Evolutionary conservation across 352 stramenopile species (phyloP).

Genomic region (Phytopythium delawarense): DNA sequence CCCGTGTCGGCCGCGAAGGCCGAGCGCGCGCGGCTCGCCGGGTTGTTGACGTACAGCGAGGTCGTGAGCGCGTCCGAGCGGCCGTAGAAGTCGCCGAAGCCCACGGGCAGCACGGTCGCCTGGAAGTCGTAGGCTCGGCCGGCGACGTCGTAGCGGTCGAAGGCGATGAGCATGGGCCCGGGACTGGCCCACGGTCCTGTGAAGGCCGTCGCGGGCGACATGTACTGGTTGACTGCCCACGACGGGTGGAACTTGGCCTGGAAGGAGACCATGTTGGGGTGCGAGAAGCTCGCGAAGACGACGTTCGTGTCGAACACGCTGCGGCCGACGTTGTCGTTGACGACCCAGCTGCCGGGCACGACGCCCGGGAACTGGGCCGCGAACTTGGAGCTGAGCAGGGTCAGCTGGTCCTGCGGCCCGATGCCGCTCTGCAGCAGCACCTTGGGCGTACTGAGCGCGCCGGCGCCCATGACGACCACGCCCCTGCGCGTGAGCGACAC

Average conservation of each 20-base stretch:
- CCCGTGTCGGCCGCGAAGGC: conserved; percentile 38
- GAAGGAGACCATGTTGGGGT: conserved; percentile 53
- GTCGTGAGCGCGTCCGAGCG: conserved; percentile 34
- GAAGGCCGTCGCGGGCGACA: conserved; percentile 23
- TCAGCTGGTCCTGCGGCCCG: conserved; percentile 55
- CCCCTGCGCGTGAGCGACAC: conserved; percentile 36
- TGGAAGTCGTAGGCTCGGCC: conserved; percentile 61
- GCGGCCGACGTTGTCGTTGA: conserved; percentile 54
- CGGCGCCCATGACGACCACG: conserved; percentile 70
- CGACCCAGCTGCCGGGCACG: conserved; percentile 27
- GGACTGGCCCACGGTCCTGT: conserved; percentile 36
- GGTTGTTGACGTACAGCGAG: conserved; percentile 64
- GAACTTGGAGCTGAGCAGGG: conserved; percentile 21
- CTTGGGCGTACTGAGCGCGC: conserved; percentile 69
- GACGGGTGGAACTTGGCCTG: conserved; percentile 21
- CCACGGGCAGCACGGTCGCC: conserved; percentile 38
- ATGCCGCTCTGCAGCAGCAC: conserved; percentile 80
- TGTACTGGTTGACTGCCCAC: conserved; percentile 50
- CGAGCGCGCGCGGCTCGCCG: conserved; percentile 34
- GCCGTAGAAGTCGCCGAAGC: conserved; percentile 31
- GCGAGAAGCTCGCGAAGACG: conserved; percentile 42
- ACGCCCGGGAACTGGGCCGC: conserved; percentile 44
- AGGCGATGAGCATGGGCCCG: conserved; percentile 51
- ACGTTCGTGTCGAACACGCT: conserved; percentile 56
- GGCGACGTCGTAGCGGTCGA: conserved; percentile 53